Base-by-base conservation (phyloP, 2,329 filamentous ascomycete species). In the Huntiella decipiens region DNA sequence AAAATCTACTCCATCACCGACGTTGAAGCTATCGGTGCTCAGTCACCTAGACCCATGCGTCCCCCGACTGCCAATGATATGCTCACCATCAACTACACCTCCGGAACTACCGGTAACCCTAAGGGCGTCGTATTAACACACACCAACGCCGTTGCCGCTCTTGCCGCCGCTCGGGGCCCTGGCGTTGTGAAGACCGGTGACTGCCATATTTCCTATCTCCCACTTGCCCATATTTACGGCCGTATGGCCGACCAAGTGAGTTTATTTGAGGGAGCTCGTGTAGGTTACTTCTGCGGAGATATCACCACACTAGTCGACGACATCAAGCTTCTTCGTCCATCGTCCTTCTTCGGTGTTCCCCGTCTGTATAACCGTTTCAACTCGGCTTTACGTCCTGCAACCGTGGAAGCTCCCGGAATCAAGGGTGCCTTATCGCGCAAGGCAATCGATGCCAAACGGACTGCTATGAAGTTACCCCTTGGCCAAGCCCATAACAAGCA, bases 221-320 rank as follows among this genome's bases (percentile, higher is more conserved):
- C 91, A 0, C 66, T 95, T 35, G 91, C 91, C 7, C 91, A 98
- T 59, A 96, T 98, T 55, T 95, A 84, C 60, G 82, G 87, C 52
- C 80, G 91, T 46, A 69, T 95, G 53, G 68, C 78, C 36, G 91
- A 98, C 59, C 82, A 92, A 59, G 67, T 69, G 3, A 73, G 75
- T 11, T 66, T 95, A 12, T 74, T 80, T 55, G 70, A 74, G 44
- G 87, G 85, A 46, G 74, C 74, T 32, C 66, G 74, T 6, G 77
- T 95, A 54, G 91, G 88, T 10, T 98, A 88, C 62, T 98, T 95
- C 72, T 84, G 91, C 54, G 91, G 91, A 46, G 85, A 95, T 57
- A 79, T 95, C 51, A 58, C 82, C 10, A 82, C 82, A 52, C 67
- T 98, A 13, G 77, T 92, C 1, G 91, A 98, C 49, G 91, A 98